These are phyloP conservation scores for Aspergillus olivimuriae DNA, from an alignment of 495 filamentous ascomycete genomes.

Conservation along the genomic window DNA sequence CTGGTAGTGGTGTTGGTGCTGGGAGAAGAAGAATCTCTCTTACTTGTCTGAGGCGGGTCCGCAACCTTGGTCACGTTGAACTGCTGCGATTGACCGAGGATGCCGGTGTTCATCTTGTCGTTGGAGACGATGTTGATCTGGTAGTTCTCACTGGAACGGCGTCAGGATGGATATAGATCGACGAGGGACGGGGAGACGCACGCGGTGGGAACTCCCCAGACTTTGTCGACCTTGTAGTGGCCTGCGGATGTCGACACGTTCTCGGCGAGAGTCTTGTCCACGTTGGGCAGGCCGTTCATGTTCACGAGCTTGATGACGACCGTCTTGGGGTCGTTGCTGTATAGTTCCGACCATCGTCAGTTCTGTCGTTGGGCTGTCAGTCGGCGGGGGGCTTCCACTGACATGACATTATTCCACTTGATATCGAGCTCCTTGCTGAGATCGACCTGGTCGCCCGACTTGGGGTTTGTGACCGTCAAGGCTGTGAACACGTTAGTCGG, in stretches of 20 bases:
- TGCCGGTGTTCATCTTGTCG: slow-evolving; percentile 22
- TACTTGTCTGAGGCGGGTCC: slow-evolving; percentile 11
- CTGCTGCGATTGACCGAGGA: slow-evolving; percentile 26
- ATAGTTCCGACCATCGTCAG: too few species aligned
- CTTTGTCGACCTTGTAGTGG: slow-evolving; percentile 14
- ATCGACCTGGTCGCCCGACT: slow-evolving; percentile 13
- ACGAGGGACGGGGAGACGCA: slow-evolving; percentile 7
- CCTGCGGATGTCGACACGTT: slow-evolving; percentile 17
- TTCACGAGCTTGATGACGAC: slow-evolving; percentile 25
- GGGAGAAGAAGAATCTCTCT: slow-evolving; percentile 11
- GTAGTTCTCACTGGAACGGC: slow-evolving; percentile 19
- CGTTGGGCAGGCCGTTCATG: slow-evolving; percentile 17
- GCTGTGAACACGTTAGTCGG: too few species aligned
- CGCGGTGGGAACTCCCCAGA: slow-evolving; percentile 17
- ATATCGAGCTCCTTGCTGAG: slow-evolving; percentile 17
- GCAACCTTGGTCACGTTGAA: slow-evolving; percentile 24
- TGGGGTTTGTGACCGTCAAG: slow-evolving; percentile 14
- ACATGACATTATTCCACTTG: slow-evolving; percentile 14
- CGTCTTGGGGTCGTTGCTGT: slow-evolving; percentile 13
- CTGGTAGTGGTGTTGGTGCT: slow-evolving; percentile 6
- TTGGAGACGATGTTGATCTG: slow-evolving; percentile 29
- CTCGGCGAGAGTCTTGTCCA: slow-evolving; percentile 32
- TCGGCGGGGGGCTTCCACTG: background rate
- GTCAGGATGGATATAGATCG: background rate
- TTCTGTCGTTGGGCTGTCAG: too few species aligned